These are phyloP conservation scores for Eimeria acervulina DNA, from an alignment of 169 alveolate genomes.

Conservation along the genomic window DNA sequence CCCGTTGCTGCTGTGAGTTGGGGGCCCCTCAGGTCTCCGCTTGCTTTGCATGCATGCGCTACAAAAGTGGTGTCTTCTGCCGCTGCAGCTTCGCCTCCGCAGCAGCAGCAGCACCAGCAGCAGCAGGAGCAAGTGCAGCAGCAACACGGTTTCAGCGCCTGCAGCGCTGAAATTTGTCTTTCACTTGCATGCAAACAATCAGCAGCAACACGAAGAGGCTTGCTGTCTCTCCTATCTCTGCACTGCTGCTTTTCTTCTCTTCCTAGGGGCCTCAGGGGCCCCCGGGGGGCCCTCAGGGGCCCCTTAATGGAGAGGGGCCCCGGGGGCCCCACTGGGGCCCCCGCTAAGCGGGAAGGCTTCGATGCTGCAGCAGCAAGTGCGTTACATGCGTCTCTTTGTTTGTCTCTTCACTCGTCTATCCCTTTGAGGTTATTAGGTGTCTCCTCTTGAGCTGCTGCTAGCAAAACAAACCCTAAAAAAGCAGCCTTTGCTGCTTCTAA, in stretches of 20 bases:
- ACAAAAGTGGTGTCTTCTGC: neutral
- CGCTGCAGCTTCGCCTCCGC: neutral
- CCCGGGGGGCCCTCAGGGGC: neutral
- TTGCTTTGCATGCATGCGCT: neutral
- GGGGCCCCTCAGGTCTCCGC: neutral
- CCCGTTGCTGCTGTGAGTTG: neutral
- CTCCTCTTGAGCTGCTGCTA: too few relatives aligned
- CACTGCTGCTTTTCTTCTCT: neutral
- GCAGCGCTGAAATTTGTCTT: neutral
- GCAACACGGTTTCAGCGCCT: neutral
- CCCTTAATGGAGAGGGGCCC: neutral
- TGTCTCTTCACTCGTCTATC: neutral
- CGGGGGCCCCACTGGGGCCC: neutral
- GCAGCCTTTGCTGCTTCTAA: neutral
- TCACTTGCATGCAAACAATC: neutral
- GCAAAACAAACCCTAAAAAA: neutral
- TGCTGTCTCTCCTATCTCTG: neutral
- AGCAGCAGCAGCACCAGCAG: conserved; percentile 4
- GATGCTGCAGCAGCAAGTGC: neutral
- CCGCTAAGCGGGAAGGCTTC: neutral
- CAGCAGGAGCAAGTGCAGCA: conserved; percentile 1
- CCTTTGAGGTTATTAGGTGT: too few relatives aligned
- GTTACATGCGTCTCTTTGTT: neutral
- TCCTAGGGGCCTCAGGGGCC: neutral
- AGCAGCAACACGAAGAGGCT: neutral